phyloP scores from a whole-genome alignment of 169 alveolate species.

The Neospora caninum region DNA sequence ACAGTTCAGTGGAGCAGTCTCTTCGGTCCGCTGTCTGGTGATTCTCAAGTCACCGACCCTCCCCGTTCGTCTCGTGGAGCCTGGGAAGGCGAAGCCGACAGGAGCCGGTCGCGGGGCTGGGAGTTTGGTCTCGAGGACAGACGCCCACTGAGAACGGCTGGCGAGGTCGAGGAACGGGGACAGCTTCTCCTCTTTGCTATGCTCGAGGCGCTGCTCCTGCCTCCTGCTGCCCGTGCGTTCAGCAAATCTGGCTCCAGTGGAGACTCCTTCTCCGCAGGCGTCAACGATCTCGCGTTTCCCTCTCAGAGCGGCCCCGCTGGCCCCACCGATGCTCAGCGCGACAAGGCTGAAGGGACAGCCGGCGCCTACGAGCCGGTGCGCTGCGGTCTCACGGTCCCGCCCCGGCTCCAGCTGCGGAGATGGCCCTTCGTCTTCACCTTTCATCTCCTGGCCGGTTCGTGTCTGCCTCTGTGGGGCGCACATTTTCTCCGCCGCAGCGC shows the following conservation, averaged over 20 bases:
- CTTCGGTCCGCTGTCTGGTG: not conserved
- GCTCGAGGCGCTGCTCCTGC: not conserved
- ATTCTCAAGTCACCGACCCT: not conserved
- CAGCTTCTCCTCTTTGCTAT: not conserved
- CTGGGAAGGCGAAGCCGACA: not conserved
- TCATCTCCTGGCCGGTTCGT: not conserved
- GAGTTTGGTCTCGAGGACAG: not conserved
- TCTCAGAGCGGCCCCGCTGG: not conserved
- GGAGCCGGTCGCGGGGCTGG: not conserved
- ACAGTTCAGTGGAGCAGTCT: not conserved
- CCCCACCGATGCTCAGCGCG: not conserved
- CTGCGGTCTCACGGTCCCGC: not conserved
- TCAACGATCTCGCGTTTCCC: not conserved
- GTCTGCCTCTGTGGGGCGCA: not conserved
- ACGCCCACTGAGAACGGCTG: not conserved
- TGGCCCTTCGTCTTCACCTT: conserved; percentile 24
- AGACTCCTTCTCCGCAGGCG: not conserved
- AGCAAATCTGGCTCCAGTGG: not conserved
- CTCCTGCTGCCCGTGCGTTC: conserved; percentile 19
- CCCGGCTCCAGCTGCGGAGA: not conserved
- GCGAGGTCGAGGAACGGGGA: not conserved
- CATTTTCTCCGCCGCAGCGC: not conserved
- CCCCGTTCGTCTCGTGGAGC: not conserved
- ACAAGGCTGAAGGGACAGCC: not conserved
- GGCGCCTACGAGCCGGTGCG: not conserved